A percentile compares a stretch with the other conserved stretches of the same genome.
Evolutionary conservation across 2,329 filamentous ascomycete genomes (phyloP).

Genomic region (Alternaria postmessia): DNA sequence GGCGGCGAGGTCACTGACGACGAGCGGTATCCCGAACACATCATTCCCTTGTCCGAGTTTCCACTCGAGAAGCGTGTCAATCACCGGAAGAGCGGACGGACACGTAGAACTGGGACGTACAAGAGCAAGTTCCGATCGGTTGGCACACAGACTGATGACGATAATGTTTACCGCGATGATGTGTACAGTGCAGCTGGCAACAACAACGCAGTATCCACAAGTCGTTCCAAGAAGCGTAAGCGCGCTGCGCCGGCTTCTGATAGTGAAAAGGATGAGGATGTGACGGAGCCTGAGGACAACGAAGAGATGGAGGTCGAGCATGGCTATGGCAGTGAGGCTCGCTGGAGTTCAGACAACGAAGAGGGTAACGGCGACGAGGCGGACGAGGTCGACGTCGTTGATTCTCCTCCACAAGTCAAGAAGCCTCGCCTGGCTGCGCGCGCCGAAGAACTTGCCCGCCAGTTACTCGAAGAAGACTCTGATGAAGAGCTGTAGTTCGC

Average conservation of each 20-base stretch:
- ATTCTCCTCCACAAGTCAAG: background rate
- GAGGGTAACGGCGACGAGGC: background rate
- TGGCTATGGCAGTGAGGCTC: background rate
- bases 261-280: background rate
- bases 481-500: background rate
- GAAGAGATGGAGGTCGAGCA: background rate
- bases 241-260: background rate
- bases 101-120: background rate
- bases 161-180: background rate
- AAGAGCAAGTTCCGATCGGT: background rate
- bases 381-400: background rate
- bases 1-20: background rate
- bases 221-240: background rate
- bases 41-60: background rate
- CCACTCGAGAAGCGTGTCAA: background rate
- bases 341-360: background rate
- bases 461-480: background rate
- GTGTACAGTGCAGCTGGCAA: background rate
- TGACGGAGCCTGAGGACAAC: background rate
- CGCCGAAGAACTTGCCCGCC: background rate
- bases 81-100: background rate
- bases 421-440: background rate
- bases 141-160: background rate
- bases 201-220: background rate
- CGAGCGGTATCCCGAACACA: slow-evolving; percentile 5